Base-by-base conservation (phyloP, 2,329 filamentous ascomycete genomes). In the Hypoxylon sp. region DNA sequence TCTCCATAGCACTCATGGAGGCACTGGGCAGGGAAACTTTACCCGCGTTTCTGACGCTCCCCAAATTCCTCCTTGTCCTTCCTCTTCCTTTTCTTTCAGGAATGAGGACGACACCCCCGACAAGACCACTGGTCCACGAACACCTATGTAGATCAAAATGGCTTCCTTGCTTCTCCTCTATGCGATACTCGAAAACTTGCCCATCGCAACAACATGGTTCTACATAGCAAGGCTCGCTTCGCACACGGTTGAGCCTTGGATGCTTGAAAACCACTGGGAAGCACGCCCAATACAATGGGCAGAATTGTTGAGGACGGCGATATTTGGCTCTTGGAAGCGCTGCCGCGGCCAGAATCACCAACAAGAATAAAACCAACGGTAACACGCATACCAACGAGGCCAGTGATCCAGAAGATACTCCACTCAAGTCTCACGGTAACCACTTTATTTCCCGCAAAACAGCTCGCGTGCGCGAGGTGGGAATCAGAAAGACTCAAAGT, bases 231-330 rank as follows among this genome's bases (percentile, higher is more conserved):
- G 14, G 33, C 12, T 26, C 22, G 7, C 40, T 49, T 4, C 16
- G 22, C 12, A 11, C 12, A 26, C 40, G 49, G 5, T 22, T 53
- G 11, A 61, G 57, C 24, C 42, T 32, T 3, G 40, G 49, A 12
- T 53, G 46, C n/a, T 9, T 24, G 2, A 30, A 8, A 26, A 54
- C 36, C 6, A 32, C 38, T 16, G 24, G 30, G 3, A 20, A 49
- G 24, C 49, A 61, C 20, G 7, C 40, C 9, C 24, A 48, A 2
- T 48, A 53, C 11, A 54, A 53, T 22, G 32, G 16, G 16, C 42
- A 20, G 4, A 53, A 40, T 2, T 40, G 56, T 12, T 42, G 49
- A 6, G 57, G 49, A 30, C 48, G 49, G 57, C 42, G 16, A 22
- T 11, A 4, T 8, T 4, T 16, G 7, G 16, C 8, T 16, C 16